phyloP scores from a whole-genome alignment of 2,329 filamentous ascomycete species.

The Scedosporium boydii region DNA sequence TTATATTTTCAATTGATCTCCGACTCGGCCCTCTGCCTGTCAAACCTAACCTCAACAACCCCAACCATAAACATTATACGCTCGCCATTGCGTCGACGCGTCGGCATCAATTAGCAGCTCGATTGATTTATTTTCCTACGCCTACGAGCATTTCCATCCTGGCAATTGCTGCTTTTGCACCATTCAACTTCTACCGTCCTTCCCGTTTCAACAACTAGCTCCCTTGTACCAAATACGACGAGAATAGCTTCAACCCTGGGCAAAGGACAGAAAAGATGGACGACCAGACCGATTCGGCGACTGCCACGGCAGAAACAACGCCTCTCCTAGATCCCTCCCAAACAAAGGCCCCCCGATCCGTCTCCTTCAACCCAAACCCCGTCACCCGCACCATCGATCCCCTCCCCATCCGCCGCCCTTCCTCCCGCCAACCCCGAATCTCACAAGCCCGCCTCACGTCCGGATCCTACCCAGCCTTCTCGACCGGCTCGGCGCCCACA shows the following conservation, averaged over 20 bases:
- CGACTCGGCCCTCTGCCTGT: background rate
- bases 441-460: background rate
- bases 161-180: too few species aligned
- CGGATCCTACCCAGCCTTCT: slow-evolving; percentile 8
- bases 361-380: slow-evolving; percentile 69
- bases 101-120: too few species aligned
- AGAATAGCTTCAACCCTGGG: background rate
- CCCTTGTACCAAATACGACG: background rate
- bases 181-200: too few species aligned
- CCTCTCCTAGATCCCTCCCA: slow-evolving; percentile 23
- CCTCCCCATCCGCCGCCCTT: slow-evolving; percentile 22
- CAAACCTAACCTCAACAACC: background rate
- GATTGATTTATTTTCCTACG: too few species aligned
- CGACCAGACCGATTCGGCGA: slow-evolving; percentile 10
- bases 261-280: slow-evolving; percentile 7
- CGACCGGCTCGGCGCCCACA: slow-evolving; percentile 17
- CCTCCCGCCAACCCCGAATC: slow-evolving; percentile 14
- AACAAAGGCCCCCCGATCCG: slow-evolving; percentile 47
- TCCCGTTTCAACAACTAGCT: background rate
- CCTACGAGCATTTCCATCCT: too few species aligned
- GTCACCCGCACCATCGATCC: slow-evolving; percentile 52
- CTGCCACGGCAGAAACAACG: slow-evolving; percentile 20
- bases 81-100: too few species aligned
- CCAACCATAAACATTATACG: background rate
- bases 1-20: background rate